phyloP scores from a whole-genome alignment of 164 flowering plant species.

The Dillenia turbinata region DNA sequence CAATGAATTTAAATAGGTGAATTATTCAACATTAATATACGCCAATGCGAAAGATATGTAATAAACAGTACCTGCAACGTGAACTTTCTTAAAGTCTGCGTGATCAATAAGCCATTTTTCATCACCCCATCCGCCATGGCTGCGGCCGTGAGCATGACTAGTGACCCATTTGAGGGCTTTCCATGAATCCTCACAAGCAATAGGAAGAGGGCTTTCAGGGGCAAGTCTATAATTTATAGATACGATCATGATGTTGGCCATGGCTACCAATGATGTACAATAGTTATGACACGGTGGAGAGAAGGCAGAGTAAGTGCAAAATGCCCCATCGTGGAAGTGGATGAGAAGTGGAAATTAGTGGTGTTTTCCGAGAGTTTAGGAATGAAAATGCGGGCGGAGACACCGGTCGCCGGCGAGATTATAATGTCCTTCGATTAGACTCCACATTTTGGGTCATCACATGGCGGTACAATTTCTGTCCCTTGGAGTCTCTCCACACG shows the following conservation, averaged over 20 bases:
- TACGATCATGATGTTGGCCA: constrained; percentile 26
- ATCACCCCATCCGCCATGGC: not conserved
- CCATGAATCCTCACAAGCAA: constrained; percentile 43
- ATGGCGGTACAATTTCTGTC: constrained; percentile 2
- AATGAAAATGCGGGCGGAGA: constrained; percentile 8
- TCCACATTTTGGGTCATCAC: constrained; percentile 2
- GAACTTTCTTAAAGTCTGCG: constrained; percentile 19
- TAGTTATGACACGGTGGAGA: constrained; percentile 24
- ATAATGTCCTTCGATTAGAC: constrained; percentile 16
- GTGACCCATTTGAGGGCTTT: constrained; percentile 36
- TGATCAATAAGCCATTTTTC: constrained; percentile 14
- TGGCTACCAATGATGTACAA: constrained; percentile 10
- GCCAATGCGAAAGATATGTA: no score
- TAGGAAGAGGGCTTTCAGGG: constrained; percentile 39
- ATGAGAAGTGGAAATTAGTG: constrained; percentile 39
- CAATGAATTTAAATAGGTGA: no score
- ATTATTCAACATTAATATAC: no score
- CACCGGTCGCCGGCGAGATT: constrained; percentile 10
- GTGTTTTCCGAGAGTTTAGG: not conserved
- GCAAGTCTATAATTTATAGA: constrained; percentile 37
- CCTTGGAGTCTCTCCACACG: constrained; percentile 22
- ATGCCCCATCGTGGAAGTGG: constrained; percentile 55
- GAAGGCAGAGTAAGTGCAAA: constrained; percentile 24
- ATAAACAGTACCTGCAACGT: constrained; percentile 1
- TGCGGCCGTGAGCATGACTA: constrained; percentile 11